A percentile compares a stretch with the other conserved stretches of the same genome.
Evolutionary conservation across 1,284 basidiomycete species (phyloP).

Genomic region (Blastosporella zonata): DNA sequence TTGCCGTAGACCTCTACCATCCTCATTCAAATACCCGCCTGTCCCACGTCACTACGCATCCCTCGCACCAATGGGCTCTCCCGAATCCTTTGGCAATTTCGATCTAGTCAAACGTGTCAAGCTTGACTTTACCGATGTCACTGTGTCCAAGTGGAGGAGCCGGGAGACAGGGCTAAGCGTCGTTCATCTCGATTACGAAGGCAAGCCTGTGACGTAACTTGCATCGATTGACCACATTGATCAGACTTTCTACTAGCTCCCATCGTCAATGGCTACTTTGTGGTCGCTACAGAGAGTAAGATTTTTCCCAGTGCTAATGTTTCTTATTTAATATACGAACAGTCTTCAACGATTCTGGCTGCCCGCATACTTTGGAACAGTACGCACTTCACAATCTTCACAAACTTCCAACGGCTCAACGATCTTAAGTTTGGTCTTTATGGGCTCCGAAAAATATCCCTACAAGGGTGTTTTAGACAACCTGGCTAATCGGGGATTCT

Average conservation of each 20-base stretch:
- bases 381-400: conserved; percentile 31
- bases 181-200: conserved; percentile 82
- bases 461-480: conserved; percentile 98
- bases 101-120: conserved; percentile 73
- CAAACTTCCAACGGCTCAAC: conserved; percentile 13
- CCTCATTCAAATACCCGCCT: conserved; percentile 26
- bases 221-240: conserved; percentile 1
- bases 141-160: conserved; percentile 84
- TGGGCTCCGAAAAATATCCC: conserved; percentile 93
- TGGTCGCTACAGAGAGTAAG: conserved; percentile 89
- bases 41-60: conserved; percentile 18
- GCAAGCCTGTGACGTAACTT: conserved; percentile 33
- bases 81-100: conserved; percentile 66
- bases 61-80: conserved; percentile 20
- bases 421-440: conserved; percentile 74
- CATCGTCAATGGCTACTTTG: conserved; percentile 91
- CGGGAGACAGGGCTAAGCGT: conserved; percentile 74
- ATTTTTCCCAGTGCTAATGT: conserved; percentile 9
- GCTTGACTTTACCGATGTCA: conserved; percentile 73
- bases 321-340: not conserved
- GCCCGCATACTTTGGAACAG: conserved; percentile 95
- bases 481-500: conserved; percentile 96
- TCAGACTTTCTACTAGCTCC: conserved; percentile 52
- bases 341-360: conserved; percentile 93
- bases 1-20: conserved; percentile 22